These are phyloP conservation scores for Solanum sitiens DNA, from an alignment of 257 asterid species.

Conservation along the genomic window DNA sequence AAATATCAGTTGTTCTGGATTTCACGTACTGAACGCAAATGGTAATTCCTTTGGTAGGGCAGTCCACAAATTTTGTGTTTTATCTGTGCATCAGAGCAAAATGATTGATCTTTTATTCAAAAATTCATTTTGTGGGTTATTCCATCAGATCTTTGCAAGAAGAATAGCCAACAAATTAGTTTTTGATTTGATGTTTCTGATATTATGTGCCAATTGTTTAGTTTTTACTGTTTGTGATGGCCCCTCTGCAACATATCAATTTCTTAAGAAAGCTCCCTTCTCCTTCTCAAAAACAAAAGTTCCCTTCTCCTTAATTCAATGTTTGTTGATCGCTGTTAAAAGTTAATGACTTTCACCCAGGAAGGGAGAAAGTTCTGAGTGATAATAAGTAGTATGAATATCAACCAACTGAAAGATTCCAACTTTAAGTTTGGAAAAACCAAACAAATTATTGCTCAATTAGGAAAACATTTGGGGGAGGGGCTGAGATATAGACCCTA, in stretches of 20 bases:
- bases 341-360: background rate
- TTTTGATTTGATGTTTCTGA: background rate
- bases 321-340: background rate
- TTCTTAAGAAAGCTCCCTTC: background rate
- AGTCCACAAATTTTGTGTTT: background rate
- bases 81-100: background rate
- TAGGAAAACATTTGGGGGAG: background rate
- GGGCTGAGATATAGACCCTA: background rate
- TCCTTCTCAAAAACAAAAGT: background rate
- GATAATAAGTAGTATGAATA: background rate
- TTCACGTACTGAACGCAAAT: background rate
- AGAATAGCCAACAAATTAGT: background rate
- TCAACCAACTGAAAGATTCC: background rate
- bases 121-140: background rate
- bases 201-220: background rate
- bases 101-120: background rate
- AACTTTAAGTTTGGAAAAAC: background rate
- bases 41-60: background rate
- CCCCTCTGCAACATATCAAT: background rate
- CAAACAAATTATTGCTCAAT: background rate
- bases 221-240: background rate
- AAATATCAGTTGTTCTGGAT: background rate
- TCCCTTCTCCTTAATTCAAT: background rate
- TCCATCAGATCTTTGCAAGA: background rate
- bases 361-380: background rate